A percentile compares a stretch with the other conserved stretches of the same genome.
phyloP scores from a whole-genome alignment of 306 rosid genomes.

The Cucurbita argyrosperma region DNA sequence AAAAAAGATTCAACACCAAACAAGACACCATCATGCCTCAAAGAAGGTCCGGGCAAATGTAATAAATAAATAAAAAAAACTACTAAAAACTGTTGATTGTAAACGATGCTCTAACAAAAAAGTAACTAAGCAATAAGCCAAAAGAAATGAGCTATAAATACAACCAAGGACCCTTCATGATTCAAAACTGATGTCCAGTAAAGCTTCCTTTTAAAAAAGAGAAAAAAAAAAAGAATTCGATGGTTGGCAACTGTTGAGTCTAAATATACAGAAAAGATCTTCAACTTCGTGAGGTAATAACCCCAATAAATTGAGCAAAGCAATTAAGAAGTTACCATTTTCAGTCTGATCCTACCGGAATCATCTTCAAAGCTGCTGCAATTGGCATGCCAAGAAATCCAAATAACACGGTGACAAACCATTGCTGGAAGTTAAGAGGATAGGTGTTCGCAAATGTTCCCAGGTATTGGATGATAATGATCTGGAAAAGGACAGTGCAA shows the following conservation, averaged over 20 bases:
- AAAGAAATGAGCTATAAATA: background rate
- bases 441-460: slow-evolving; percentile 75
- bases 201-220: background rate
- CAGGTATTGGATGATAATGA: slow-evolving; percentile 60
- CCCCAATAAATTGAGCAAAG: background rate
- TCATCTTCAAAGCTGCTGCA: slow-evolving; percentile 72
- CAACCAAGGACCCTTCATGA: background rate
- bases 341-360: slow-evolving; percentile 47
- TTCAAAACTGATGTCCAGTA: background rate
- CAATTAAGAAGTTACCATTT: background rate
- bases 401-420: slow-evolving; percentile 43
- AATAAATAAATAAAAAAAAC: background rate
- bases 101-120: background rate
- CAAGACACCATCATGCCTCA: background rate
- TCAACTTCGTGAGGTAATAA: slow-evolving; percentile 5
- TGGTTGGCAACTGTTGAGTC: background rate
- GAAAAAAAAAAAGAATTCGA: background rate
- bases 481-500: slow-evolving; percentile 68
- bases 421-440: slow-evolving; percentile 60
- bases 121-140: background rate
- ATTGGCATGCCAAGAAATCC: slow-evolving; percentile 93
- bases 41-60: background rate
- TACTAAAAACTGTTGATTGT: background rate
- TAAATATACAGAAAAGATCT: background rate
- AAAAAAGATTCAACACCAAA: background rate